Evolutionary conservation across 78 protist species (phyloP), one percentile per base, ranked within the genome.

Genomic region (Dictyostelium capitatum): DNA sequence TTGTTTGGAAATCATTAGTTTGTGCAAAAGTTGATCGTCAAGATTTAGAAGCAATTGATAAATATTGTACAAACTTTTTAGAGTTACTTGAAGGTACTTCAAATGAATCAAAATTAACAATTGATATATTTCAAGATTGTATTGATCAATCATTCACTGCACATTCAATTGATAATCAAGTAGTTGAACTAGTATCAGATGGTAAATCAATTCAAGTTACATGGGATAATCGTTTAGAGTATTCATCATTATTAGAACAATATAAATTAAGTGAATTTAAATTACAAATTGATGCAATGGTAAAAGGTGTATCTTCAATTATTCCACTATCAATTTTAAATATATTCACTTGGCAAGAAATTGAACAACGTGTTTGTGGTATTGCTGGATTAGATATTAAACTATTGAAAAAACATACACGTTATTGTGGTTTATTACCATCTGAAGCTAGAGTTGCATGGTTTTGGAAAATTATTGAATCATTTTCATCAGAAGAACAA

Each of bases 271-370:
- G 53, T 50, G 96, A 94, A 72, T 94, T 73, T 54, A 53, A 46
- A 50, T n/a, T 56, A 37, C 96, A 94, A 69, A 72, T 83, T 14
- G 92, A 94, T 30, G 81, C 94, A 4, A 89, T 94, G 54, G 77
- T 70, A 19, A 64, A 47, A 14, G 96, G 96, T 83, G 80, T 80
- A 0, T 57, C 89, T 7, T 51, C 72, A 6, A 83, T 94, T 12
- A 54, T 94, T 28, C 96, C 96, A 12, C 57, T 80, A 6, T 73
- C 54, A 8, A 20, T 94, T 10, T 69, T 94, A 59, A 78, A 79
- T 47, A 64, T 94, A 11, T 94, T 83, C 82, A 83, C 90, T 10
- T 94, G 96, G 96, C 96, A 83, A 64, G 96, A 94, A 20, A 28
- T 94, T 30, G 94, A 94, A 65, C 62, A 75, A 20, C 53, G 90